Evolutionary conservation across 2,329 filamentous ascomycete species (phyloP).

Genomic region (Neofusicoccum parvum): DNA sequence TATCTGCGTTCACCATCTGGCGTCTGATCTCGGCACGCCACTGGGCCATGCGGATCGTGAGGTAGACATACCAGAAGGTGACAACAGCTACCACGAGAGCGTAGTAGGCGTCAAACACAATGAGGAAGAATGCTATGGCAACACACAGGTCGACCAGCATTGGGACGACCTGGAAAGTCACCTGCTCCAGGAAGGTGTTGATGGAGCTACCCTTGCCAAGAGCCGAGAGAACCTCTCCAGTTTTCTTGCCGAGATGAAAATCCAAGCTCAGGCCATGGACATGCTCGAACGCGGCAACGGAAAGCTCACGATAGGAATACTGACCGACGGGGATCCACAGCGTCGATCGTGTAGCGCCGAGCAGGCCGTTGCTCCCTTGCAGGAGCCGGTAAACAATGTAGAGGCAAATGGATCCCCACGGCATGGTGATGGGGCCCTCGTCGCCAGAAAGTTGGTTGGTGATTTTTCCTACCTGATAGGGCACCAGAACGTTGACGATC

Average conservation of each 20-base stretch:
- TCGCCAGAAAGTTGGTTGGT: slow-evolving; percentile 70
- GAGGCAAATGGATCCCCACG: slow-evolving; percentile 73
- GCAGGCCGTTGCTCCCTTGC: slow-evolving; percentile 84
- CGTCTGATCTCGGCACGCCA: slow-evolving; percentile 88
- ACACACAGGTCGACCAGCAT: slow-evolving; percentile 90
- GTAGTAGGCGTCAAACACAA: slow-evolving; percentile 83
- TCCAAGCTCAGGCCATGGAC: slow-evolving; percentile 94
- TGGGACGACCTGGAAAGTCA: slow-evolving; percentile 92
- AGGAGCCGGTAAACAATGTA: slow-evolving; percentile 79
- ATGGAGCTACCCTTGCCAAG: slow-evolving; percentile 95
- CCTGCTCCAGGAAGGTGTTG: slow-evolving; percentile 93
- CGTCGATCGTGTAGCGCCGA: slow-evolving; percentile 78
- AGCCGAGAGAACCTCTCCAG: slow-evolving; percentile 91
- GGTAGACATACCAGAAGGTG: slow-evolving; percentile 93
- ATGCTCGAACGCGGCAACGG: slow-evolving; percentile 94
- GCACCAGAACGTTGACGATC: slow-evolving; percentile 82
- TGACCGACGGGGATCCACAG: slow-evolving; percentile 97
- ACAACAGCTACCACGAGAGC: slow-evolving; percentile 86
- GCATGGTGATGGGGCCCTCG: slow-evolving; percentile 55
- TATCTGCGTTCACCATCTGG: slow-evolving; percentile 91
- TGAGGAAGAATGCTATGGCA: slow-evolving; percentile 78
- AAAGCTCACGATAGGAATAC: slow-evolving; percentile 92
- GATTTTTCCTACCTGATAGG: slow-evolving; percentile 76
- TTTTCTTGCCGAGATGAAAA: slow-evolving; percentile 95
- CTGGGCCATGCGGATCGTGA: slow-evolving; percentile 94